These are phyloP conservation scores for Ogataea siamensis DNA, from an alignment of 805 yeast species.

Conservation along the genomic window DNA sequence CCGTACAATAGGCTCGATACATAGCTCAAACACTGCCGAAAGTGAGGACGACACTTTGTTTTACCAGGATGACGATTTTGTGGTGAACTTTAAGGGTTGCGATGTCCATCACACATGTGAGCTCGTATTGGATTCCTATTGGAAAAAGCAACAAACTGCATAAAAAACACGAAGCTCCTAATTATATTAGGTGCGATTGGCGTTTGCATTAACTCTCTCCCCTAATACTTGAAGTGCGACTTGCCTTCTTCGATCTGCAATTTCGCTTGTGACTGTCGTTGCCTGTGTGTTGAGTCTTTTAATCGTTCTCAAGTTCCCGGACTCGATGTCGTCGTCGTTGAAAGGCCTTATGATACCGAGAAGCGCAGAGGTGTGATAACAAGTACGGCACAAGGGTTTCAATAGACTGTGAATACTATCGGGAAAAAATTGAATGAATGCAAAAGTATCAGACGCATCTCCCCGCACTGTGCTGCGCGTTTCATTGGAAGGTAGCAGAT, in stretches of 20 bases:
- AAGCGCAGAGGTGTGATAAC: slow-evolving; percentile 39
- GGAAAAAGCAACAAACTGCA: slow-evolving; percentile 26
- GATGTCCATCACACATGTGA: slow-evolving; percentile 51
- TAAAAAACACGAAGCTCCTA: not conserved
- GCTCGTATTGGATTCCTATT: slow-evolving; percentile 40
- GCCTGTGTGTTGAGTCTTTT: slow-evolving; percentile 46
- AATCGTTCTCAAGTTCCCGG: slow-evolving; percentile 68
- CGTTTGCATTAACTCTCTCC: slow-evolving; percentile 36
- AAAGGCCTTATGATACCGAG: slow-evolving; percentile 59
- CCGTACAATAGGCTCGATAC: slow-evolving; percentile 50
- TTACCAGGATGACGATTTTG: slow-evolving; percentile 66
- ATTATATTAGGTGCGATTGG: slow-evolving; percentile 5
- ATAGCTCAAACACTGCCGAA: slow-evolving; percentile 31
- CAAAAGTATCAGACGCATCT: slow-evolving; percentile 88
- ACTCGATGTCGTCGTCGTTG: slow-evolving; percentile 66
- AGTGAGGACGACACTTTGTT: slow-evolving; percentile 46
- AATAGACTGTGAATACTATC: slow-evolving; percentile 50
- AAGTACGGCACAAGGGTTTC: slow-evolving; percentile 46
- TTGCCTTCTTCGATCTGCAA: slow-evolving; percentile 75
- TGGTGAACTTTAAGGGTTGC: slow-evolving; percentile 62
- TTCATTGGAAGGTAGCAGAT: slow-evolving; percentile 27
- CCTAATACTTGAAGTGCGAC: slow-evolving; percentile 74
- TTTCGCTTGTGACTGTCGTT: slow-evolving; percentile 36
- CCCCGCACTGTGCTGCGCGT: slow-evolving; percentile 49
- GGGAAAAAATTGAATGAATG: slow-evolving; percentile 83